Conservation (phyloP, 2,329 filamentous ascomycete species). For the Trichoderma guizhouense region DNA sequence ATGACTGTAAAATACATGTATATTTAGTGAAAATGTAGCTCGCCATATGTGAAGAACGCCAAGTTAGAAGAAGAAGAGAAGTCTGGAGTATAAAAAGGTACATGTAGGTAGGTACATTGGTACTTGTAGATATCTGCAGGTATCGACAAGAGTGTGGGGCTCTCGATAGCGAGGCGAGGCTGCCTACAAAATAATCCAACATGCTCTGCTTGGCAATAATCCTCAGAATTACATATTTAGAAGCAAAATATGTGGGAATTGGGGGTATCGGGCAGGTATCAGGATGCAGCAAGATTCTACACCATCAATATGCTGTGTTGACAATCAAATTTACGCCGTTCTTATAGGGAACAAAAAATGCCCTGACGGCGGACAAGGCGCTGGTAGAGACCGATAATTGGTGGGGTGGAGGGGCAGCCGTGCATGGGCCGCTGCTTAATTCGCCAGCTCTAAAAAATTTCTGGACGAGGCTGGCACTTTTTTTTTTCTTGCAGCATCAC, state of each 20-base stretch:
- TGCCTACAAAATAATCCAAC: neutral
- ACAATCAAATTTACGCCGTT: neutral
- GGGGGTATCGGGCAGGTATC: neutral
- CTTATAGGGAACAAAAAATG: neutral
- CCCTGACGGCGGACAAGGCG: neutral
- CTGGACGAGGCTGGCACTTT: constrained; percentile 30
- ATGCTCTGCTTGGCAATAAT: neutral
- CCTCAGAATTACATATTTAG: neutral
- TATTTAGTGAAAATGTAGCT: neutral
- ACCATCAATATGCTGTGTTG: neutral
- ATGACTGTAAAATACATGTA: neutral
- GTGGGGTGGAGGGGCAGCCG: constrained; percentile 32
- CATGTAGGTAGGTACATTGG: neutral
- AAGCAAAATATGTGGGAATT: neutral
- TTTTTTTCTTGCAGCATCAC: constrained; percentile 25
- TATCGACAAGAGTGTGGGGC: neutral
- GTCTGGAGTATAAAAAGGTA: neutral
- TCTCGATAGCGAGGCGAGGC: neutral
- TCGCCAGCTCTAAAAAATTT: constrained; percentile 33
- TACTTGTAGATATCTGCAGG: neutral
- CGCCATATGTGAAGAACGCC: neutral
- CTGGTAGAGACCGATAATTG: neutral
- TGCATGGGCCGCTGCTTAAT: constrained; percentile 37
- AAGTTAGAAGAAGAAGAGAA: neutral
- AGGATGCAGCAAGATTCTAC: neutral